Conservation (phyloP, 2,329 filamentous ascomycete genomes). For the Neoarthrinium moseri region DNA sequence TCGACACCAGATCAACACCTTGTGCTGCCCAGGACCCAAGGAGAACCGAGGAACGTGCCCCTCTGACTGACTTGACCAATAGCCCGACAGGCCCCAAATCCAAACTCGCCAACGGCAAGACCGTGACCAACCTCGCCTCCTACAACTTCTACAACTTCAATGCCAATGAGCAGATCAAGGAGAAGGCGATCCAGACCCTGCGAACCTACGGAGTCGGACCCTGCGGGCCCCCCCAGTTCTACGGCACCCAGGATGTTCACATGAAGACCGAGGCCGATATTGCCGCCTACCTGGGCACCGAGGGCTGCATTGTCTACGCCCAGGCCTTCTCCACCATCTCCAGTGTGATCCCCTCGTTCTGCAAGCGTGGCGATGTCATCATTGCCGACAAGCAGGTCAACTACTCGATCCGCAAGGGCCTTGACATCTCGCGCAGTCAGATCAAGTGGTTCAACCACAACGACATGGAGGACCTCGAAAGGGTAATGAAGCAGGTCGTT, state of each 20-base stretch:
- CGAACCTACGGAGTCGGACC: slow-evolving; percentile 95
- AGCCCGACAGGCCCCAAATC: slow-evolving; percentile 88
- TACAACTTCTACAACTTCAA: slow-evolving; percentile 99
- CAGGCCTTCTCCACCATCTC: slow-evolving; percentile 96
- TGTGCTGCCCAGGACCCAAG: no score
- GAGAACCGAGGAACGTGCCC: no score
- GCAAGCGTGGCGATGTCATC: slow-evolving; percentile 95
- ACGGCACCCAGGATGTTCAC: slow-evolving; percentile 97
- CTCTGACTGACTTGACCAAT: slow-evolving; percentile 12
- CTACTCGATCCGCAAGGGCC: slow-evolving; percentile 88
- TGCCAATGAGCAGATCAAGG: slow-evolving; percentile 86
- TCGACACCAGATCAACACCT: no score
- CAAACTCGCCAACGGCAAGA: slow-evolving; percentile 84
- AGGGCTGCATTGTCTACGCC: slow-evolving; percentile 90
- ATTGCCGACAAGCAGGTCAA: slow-evolving; percentile 93
- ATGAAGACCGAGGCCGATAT: slow-evolving; percentile 96
- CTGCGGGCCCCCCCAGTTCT: slow-evolving; percentile 95
- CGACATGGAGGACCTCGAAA: slow-evolving; percentile 90
- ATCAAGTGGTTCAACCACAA: slow-evolving; percentile 96
- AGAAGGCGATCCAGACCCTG: slow-evolving; percentile 90
- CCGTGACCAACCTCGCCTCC: slow-evolving; percentile 88
- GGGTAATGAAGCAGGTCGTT: slow-evolving; percentile 78
- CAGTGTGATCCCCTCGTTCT: slow-evolving; percentile 95
- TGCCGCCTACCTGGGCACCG: slow-evolving; percentile 81
- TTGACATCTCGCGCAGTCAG: slow-evolving; percentile 88